phyloP scores from a whole-genome alignment of 371 early-diverging fungal genomes.

The Zopfochytrium polystomum region DNA sequence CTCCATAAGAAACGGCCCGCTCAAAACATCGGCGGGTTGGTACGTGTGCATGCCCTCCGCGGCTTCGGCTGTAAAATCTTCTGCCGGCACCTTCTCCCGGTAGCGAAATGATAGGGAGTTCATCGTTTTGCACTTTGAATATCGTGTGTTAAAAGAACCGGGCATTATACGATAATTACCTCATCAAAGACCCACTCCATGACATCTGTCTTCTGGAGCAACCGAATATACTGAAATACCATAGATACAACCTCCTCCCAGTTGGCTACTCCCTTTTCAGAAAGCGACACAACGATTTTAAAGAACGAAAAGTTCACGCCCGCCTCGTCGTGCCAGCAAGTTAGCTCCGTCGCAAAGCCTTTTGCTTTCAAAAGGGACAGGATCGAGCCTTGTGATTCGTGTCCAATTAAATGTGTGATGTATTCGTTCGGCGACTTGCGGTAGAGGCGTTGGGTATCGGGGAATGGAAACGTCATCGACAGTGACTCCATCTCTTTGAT shows the following conservation, averaged over 20 bases:
- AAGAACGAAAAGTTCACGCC: constrained; percentile 71
- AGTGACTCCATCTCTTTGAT: constrained; percentile 76
- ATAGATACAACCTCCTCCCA: constrained; percentile 71
- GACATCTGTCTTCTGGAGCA: constrained; percentile 66
- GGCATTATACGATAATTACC: constrained; percentile 8
- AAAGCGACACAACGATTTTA: constrained; percentile 75
- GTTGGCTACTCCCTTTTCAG: constrained; percentile 73
- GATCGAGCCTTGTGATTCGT: constrained; percentile 71
- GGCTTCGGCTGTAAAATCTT: constrained; percentile 32
- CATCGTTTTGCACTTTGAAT: constrained; percentile 52
- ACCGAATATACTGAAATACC: constrained; percentile 82
- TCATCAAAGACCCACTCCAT: constrained; percentile 77
- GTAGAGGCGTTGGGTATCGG: constrained; percentile 52
- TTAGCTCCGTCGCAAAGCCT: constrained; percentile 33
- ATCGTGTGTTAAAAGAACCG: background rate
- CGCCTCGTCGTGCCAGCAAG: constrained; percentile 42
- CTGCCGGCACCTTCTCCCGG: constrained; percentile 64
- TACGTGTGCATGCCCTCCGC: constrained; percentile 53
- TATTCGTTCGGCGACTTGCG: constrained; percentile 36
- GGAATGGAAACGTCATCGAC: constrained; percentile 80
- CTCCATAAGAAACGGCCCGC: constrained; percentile 62
- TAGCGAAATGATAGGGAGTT: constrained; percentile 74
- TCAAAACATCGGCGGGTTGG: constrained; percentile 62
- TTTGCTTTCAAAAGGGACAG: constrained; percentile 75
- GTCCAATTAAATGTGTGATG: constrained; percentile 49